phyloP scores from a whole-genome alignment of 2,329 filamentous ascomycete species.

The Claviceps sp. region DNA sequence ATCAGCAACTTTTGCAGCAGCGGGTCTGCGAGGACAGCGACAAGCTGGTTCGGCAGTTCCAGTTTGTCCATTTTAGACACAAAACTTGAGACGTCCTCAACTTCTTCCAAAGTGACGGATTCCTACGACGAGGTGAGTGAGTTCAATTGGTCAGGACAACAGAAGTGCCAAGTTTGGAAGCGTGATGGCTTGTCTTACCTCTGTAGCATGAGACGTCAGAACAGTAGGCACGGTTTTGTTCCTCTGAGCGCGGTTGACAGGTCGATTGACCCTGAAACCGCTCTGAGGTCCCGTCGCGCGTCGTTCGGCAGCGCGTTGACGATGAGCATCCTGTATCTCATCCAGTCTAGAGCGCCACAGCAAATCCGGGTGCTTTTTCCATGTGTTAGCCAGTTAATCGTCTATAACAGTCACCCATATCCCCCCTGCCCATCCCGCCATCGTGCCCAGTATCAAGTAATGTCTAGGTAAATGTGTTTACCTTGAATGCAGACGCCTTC shows the following conservation, averaged over 20 bases:
- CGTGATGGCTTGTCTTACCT: conserved; percentile 28
- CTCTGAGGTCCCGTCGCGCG: conserved; percentile 19
- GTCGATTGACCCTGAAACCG: conserved; percentile 52
- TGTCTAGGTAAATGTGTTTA: conserved; percentile 11
- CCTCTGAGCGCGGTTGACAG: conserved; percentile 14
- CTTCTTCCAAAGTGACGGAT: conserved; percentile 61
- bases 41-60: conserved; percentile 68
- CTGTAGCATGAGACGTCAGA: conserved; percentile 59
- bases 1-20: conserved; percentile 65
- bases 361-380: conserved; percentile 50
- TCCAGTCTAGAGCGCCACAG: conserved; percentile 60
- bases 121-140: conserved; percentile 22
- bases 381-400: conserved; percentile 2
- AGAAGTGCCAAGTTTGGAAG: not conserved
- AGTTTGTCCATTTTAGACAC: conserved; percentile 63
- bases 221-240: conserved; percentile 48
- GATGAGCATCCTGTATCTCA: conserved; percentile 48
- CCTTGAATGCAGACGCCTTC: conserved; percentile 48
- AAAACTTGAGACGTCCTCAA: conserved; percentile 57
- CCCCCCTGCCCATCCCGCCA: not conserved
- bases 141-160: not conserved
- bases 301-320: conserved; percentile 32
- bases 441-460: not conserved
- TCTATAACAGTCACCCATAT: too few species aligned
- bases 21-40: conserved; percentile 62